A percentile compares a stretch with the other conserved stretches of the same genome.
Conservation (phyloP, 306 rosid species). For the Citrullus colocynthis region DNA sequence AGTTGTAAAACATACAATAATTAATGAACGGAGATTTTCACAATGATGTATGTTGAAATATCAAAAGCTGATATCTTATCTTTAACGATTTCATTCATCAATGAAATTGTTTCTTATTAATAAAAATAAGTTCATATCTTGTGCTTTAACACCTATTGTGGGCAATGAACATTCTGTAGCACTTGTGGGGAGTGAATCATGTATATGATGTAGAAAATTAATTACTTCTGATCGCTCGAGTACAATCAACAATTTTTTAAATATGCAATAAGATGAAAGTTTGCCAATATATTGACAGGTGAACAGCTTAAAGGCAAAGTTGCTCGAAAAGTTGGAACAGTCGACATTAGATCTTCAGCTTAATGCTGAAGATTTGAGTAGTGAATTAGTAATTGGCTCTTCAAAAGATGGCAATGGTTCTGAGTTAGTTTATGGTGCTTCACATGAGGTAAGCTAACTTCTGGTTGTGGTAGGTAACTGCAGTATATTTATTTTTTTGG, state of each 20-base stretch:
- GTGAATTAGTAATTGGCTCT: slow-evolving; percentile 22
- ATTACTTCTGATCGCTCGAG: not conserved
- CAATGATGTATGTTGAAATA: not conserved
- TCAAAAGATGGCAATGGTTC: slow-evolving; percentile 16
- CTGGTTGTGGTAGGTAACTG: not conserved
- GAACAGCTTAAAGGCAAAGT: slow-evolving; percentile 60
- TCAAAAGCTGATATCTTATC: not conserved
- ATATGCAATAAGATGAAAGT: slow-evolving; percentile 18
- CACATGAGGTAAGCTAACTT: slow-evolving; percentile 49
- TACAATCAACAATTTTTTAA: not conserved
- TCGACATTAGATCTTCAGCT: slow-evolving; percentile 54
- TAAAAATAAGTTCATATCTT: not conserved
- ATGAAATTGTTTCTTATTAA: too few species aligned
- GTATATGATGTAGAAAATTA: not conserved
- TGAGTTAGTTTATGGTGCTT: slow-evolving; percentile 26
- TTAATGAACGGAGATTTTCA: not conserved
- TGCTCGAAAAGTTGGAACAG: slow-evolving; percentile 76
- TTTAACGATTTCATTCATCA: too few species aligned
- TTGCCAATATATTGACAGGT: slow-evolving; percentile 45
- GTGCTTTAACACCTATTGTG: not conserved
- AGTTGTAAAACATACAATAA: not conserved
- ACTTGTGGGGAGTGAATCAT: not conserved
- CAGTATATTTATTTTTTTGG: not conserved
- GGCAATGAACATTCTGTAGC: not conserved
- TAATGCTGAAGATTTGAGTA: slow-evolving; percentile 39